phyloP scores from a whole-genome alignment of 371 early-diverging fungal species.

The Lichtheimia hyalospora region DNA sequence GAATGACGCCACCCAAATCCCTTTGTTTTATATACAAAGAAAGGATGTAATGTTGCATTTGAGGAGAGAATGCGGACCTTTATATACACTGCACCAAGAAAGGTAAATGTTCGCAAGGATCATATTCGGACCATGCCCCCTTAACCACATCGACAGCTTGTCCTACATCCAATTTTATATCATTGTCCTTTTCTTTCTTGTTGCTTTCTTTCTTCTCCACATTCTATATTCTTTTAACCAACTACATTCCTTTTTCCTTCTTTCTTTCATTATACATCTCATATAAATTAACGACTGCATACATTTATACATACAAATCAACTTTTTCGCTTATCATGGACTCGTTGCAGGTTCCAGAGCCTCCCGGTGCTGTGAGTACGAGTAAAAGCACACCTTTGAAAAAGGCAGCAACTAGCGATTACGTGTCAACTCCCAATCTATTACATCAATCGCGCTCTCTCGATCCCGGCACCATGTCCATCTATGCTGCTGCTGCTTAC shows the following conservation, averaged over 20 bases:
- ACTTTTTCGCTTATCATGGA: constrained; percentile 12
- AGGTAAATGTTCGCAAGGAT: too few species aligned
- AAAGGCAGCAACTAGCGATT: constrained; percentile 9
- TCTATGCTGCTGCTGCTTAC: constrained; percentile 14
- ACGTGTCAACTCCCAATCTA: neutral
- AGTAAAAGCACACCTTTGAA: constrained; percentile 10
- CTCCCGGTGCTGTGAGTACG: neutral
- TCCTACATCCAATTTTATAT: too few species aligned
- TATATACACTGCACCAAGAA: too few species aligned
- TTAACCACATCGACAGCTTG: too few species aligned
- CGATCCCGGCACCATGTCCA: constrained; percentile 5
- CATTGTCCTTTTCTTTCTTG: neutral
- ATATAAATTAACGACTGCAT: too few species aligned
- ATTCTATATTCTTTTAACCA: neutral
- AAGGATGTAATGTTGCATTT: too few species aligned
- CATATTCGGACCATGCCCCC: too few species aligned
- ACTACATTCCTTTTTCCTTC: constrained; percentile 1
- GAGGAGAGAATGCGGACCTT: too few species aligned
- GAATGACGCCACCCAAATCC: too few species aligned
- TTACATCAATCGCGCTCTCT: constrained; percentile 2
- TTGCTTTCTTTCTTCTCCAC: neutral
- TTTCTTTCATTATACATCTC: neutral
- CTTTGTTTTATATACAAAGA: too few species aligned
- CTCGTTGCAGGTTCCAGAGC: constrained; percentile 19
- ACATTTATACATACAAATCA: neutral